Evolutionary conservation across 768 basidiomycete genomes (phyloP), one percentile per base, ranked within the genome.

Genomic region (Termitomyces sp.): DNA sequence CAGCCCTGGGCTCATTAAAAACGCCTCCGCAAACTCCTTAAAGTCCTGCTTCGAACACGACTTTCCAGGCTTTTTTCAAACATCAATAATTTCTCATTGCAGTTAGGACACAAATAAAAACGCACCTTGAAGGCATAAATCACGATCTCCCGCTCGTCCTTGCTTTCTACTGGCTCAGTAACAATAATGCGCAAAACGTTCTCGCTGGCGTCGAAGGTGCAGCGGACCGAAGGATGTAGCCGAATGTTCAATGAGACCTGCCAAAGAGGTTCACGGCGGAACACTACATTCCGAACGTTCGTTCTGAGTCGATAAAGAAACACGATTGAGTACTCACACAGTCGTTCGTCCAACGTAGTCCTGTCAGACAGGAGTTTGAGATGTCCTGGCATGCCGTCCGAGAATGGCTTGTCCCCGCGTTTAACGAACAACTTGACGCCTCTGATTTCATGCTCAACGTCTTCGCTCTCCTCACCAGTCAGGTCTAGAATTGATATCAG

Each of bases 381-480:
- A 60, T 85, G 80, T 0, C 87, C 87, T 10, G 77, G 66, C 65
- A 87, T 82, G 2, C 83, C 85, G 35, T 81, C 80, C 23, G 79
- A 76, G 65, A 86, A 89, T 19, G 81, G 77, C 47, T 71, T 75
- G 57, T 77, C 77, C 11, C 83, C 83, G 4, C 83, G 78, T 60
- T 83, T 84, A 41, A 81, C 64, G 61, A 80, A 87, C 21, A 88
- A 73, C 63, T 82, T 86, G 38, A 79, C 80, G 41, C 83, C 81
- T 60, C 82, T 86, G 57, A 86, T 72, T 60, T 86, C 86, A 46
- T 80, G 66, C 59, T 74, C 68, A 9, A 82, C 74, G 10, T 76
- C 72, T 68, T 89, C 87, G 46, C 81, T 76, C 65, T 89, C 87
- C 63, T 89, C 87, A 10, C 87, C 87, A 2, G 86, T 89, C 34